Percentiles rank a stretch among this genome's conserved stretches.
Conservation (phyloP, 129 eudicot species). For the Tagetes patula region DNA sequence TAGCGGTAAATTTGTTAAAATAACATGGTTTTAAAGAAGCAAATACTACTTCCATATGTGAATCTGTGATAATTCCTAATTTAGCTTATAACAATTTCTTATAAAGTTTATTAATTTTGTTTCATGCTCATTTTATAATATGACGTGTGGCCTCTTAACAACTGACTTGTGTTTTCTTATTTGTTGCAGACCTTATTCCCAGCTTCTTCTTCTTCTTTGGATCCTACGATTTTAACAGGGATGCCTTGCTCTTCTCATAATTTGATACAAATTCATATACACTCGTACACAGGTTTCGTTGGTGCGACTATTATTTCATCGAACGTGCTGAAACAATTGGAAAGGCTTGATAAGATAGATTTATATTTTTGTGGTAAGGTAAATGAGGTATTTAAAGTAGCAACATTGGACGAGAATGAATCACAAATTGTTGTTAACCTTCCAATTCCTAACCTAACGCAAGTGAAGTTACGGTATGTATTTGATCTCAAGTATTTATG, state of each 20-base stretch:
- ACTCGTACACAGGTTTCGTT: neutral
- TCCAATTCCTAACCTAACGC: neutral
- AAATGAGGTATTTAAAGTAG: neutral
- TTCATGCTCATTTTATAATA: neutral
- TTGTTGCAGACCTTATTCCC: neutral
- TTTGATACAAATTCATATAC: neutral
- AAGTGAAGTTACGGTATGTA: neutral
- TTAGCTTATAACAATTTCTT: too few relatives aligned
- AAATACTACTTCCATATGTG: too few relatives aligned
- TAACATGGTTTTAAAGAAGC: too few relatives aligned
- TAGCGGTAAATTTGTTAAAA: too few relatives aligned
- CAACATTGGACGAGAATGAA: neutral
- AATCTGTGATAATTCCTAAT: too few relatives aligned
- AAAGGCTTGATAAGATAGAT: neutral
- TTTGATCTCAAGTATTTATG: neutral
- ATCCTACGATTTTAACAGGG: neutral
- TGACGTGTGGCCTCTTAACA: too few relatives aligned
- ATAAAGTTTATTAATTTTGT: too few relatives aligned
- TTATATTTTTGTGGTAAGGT: neutral
- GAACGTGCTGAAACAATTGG: neutral
- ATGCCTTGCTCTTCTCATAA: neutral
- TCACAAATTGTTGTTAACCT: neutral
- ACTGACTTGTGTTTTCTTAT: too few relatives aligned
- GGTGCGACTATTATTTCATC: neutral
- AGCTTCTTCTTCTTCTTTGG: neutral